Conservation (phyloP, 305 asterid genomes). For the Petunia hybrid region DNA sequence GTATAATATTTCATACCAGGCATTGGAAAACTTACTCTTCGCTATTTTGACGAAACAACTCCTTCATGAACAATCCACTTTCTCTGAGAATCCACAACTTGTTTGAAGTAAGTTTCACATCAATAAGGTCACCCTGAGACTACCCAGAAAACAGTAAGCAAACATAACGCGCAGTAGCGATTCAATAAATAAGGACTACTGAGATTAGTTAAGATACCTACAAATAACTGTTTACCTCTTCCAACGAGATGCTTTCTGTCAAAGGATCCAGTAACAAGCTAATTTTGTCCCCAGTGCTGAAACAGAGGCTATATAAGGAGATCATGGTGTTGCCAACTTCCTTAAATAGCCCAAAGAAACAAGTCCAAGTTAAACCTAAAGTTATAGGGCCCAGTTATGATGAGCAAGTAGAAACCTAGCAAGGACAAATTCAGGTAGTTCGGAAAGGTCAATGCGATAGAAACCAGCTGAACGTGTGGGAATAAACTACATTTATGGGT, state of each 20-base stretch:
- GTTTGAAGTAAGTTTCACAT: slow-evolving; percentile 71
- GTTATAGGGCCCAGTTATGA: slow-evolving; percentile 26
- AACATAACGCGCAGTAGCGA: neutral
- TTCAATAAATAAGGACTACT: neutral
- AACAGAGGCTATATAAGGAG: slow-evolving; percentile 58
- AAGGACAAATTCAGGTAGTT: neutral
- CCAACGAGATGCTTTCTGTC: slow-evolving; percentile 54
- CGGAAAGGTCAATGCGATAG: neutral
- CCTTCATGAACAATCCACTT: slow-evolving; percentile 70
- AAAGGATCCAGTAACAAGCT: slow-evolving; percentile 64
- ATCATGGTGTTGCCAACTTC: slow-evolving; percentile 59
- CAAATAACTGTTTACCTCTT: slow-evolving; percentile 62
- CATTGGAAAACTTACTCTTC: slow-evolving; percentile 57
- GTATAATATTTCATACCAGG: neutral
- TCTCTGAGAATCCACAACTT: slow-evolving; percentile 87
- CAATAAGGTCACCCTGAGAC: slow-evolving; percentile 72
- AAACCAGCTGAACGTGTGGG: neutral
- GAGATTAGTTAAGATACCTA: neutral
- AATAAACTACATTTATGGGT: slow-evolving; percentile 20
- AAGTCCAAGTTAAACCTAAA: slow-evolving; percentile 35
- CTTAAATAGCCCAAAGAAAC: slow-evolving; percentile 48
- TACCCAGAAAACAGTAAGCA: slow-evolving; percentile 38
- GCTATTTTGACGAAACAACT: slow-evolving; percentile 48
- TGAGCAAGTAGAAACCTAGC: slow-evolving; percentile 14
- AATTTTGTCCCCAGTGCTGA: slow-evolving; percentile 63